Percentiles rank a stretch among this genome's conserved stretches.
phyloP scores from a whole-genome alignment of 73 alveolate species.

The Paramecium pentaurelia region DNA sequence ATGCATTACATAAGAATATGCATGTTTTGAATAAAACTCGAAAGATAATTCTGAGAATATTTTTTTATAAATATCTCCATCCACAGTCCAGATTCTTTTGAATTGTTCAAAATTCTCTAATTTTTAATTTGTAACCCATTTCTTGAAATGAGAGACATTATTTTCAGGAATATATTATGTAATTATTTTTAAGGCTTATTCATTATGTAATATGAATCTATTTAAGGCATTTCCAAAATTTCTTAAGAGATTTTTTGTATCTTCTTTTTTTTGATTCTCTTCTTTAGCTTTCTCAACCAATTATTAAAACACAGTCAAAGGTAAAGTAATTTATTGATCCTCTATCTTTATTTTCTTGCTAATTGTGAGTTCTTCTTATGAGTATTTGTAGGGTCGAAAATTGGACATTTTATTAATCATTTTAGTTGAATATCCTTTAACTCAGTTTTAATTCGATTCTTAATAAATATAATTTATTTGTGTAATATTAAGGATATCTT shows the following conservation, averaged over 20 bases:
- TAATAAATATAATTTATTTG: neutral
- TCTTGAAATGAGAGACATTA: constrained; percentile 42
- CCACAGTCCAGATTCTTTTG: constrained; percentile 55
- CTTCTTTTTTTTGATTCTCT: constrained; percentile 47
- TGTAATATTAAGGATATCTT: neutral
- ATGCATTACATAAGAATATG: constrained; percentile 53
- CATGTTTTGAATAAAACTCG: constrained; percentile 53
- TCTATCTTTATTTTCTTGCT: constrained; percentile 13
- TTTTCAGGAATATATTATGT: neutral
- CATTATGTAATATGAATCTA: constrained; percentile 48
- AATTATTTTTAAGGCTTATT: constrained; percentile 33
- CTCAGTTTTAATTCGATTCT: neutral
- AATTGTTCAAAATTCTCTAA: constrained; percentile 54
- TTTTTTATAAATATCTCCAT: constrained; percentile 31
- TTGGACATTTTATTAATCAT: constrained; percentile 8
- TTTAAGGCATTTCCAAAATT: constrained; percentile 56
- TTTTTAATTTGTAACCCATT: constrained; percentile 51
- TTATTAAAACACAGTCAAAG: neutral
- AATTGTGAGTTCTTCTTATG: neutral
- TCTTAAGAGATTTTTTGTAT: constrained; percentile 51
- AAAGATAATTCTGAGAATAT: constrained; percentile 52
- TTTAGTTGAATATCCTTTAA: constrained; percentile 2
- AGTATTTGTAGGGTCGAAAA: constrained; percentile 1
- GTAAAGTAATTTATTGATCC: constrained; percentile 3
- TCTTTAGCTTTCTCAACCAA: constrained; percentile 40